A percentile compares a stretch with the other conserved stretches of the same genome.
Conservation (phyloP, 352 stramenopile genomes). For the Phytophthora palmivora region DNA sequence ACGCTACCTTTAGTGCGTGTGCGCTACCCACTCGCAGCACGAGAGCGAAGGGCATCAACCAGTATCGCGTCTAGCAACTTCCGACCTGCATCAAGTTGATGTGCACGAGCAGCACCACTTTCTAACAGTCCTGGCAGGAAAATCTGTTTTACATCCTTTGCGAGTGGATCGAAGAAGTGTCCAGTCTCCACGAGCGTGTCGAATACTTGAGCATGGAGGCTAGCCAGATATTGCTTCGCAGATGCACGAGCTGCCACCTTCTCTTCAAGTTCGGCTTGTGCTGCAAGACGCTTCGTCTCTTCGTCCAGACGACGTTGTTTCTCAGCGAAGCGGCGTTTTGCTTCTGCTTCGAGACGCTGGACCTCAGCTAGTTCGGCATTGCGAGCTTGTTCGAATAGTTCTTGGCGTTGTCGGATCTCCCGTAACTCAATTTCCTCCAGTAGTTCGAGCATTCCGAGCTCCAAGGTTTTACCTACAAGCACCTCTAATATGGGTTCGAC, state of each 20-base stretch:
- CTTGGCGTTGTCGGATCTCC: conserved; percentile 90
- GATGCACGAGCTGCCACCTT: conserved; percentile 92
- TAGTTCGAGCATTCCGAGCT: conserved; percentile 95
- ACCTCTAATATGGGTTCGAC: conserved; percentile 96
- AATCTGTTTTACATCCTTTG: conserved; percentile 77
- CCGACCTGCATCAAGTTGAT: conserved; percentile 42
- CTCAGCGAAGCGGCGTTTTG: conserved; percentile 92
- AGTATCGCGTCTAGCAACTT: conserved; percentile 38
- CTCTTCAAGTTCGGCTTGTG: conserved; percentile 89
- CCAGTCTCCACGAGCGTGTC: conserved; percentile 86
- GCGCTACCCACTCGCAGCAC: conserved; percentile 19
- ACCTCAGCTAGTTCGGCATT: conserved; percentile 95
- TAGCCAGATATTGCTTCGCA: conserved; percentile 88
- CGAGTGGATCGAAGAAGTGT: conserved; percentile 92
- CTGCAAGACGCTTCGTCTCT: conserved; percentile 72
- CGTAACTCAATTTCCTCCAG: conserved; percentile 94
- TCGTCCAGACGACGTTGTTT: conserved; percentile 89
- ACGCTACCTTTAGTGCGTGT: not conserved
- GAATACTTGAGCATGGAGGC: conserved; percentile 90
- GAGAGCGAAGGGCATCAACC: conserved; percentile 31
- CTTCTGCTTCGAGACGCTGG: conserved; percentile 94
- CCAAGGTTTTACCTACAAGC: conserved; percentile 94
- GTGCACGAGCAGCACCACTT: conserved; percentile 47
- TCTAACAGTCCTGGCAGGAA: conserved; percentile 82
- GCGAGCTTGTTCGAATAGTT: conserved; percentile 92